Base-by-base conservation (phyloP, 148 eudicot genomes). In the Cornus kousa region DNA sequence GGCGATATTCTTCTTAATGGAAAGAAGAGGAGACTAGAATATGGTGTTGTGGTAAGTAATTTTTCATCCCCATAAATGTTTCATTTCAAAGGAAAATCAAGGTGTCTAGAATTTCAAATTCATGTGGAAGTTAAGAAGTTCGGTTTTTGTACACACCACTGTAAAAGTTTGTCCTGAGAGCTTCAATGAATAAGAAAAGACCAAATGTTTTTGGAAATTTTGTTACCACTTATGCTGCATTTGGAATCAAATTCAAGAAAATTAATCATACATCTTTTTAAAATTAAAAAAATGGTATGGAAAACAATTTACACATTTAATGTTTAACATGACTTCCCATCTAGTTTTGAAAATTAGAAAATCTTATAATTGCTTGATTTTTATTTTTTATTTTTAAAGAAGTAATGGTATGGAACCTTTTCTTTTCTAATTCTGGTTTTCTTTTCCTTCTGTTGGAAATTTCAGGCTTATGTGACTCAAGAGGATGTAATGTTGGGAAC, bases 401-500 rank as follows among this genome's bases (percentile, higher is more conserved):
- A 53, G 14, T 53, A 6, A 9, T 53, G 59, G 1, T 53, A 11
- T 53, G 17, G 59, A 16, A 53, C 59, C 5, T 43, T 70, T 3
- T 65, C 1, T 68, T 23, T 40, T 19, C 7, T 46, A 13, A 20
- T 19, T 35, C 11, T 78, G 0, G 11, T 74, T 74, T 35, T 19
- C 3, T 5, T 39, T 46, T 10, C 12, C 48, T 57, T 53, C n/a
- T 6, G 4, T 75, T 22, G 16, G 19, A 70, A 57, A 79, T 78
- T 79, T 22, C 84, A 93, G 97, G 94, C 97, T 68, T 93, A 93
- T 80, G 97, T 93, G 73, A 91, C 97, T 4, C 97, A 93, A 86
- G 97, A 93, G 19, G 83, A 93, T 77, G 81, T 91, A 77, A 74
- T 91, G 7, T 28, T 93, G 72, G 94, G 97, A 60, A 91, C 93